Evolutionary conservation across 2,329 filamentous ascomycete species (phyloP), one percentile per base, ranked within the genome.

Genomic region (Fusarium subtropicale): DNA sequence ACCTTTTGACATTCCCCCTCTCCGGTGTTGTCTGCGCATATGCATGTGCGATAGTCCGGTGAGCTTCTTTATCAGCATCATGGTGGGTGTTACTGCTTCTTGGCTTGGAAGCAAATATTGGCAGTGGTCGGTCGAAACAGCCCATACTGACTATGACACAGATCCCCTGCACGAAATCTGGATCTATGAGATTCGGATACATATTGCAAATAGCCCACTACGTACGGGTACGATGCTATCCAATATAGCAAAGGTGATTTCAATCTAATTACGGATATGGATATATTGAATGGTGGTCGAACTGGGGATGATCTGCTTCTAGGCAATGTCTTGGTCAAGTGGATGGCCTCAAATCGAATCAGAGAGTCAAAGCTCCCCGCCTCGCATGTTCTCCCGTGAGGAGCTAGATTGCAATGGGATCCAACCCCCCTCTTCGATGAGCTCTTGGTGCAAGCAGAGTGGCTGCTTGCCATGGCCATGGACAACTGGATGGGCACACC

Each of bases 401-500:
- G 60, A 69, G 47, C 72, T 72, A 74, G 71, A 72, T 73, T 62
- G 53, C 39, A 66, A 70, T 39, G 55, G 61, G 56, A 55, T 64
- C 68, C 61, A 71, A 44, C 64, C 63, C 52, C 65, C 60, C 61
- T 30, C 68, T 67, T 42, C n/a, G 41, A 66, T 52, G 68, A 73
- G 56, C 44, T 71, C 52, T 60, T 50, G 45, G 52, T 69, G 62
- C 71, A 61, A 66, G 64, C 65, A 74, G 70, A 74, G 53, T 73
- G 72, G 68, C 61, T 72, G 66, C 68, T 60, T 64, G 64, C 59
- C 50, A 66, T 69, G 68, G 54, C 62, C 66, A 71, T 61, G 63
- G 66, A 64, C 54, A 59, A 47, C 64, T 56, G 68, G 64, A 74
- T 74, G 73, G 73, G 71, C 73, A 71, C 71, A 74, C 71, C 64